Evolutionary conservation across 73 alveolate genomes (phyloP).

Genomic region (Uronychia binucleata): DNA sequence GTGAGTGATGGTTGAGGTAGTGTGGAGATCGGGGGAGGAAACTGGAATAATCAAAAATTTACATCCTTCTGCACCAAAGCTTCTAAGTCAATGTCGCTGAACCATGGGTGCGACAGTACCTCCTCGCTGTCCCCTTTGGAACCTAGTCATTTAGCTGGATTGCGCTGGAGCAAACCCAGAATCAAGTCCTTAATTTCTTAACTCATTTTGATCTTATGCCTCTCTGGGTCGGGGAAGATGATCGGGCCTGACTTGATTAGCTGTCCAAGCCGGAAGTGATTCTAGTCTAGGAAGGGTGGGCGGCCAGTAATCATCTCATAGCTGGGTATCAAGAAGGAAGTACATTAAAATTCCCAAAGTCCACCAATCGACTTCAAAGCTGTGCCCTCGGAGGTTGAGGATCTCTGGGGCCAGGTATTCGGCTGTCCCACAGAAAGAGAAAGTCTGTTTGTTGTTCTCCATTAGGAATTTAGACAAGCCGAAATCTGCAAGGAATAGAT

Average conservation of each 20-base stretch:
- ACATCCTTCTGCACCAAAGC: conserved; percentile 48
- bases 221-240: conserved; percentile 62
- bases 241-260: conserved; percentile 53
- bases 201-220: conserved; percentile 56
- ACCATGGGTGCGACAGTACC: conserved; percentile 79
- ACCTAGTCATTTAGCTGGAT: conserved; percentile 85
- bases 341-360: conserved; percentile 65
- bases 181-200: conserved; percentile 70
- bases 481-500: conserved; percentile 81
- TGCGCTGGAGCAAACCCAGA: conserved; percentile 63
- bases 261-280: conserved; percentile 53
- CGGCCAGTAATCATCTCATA: conserved; percentile 74
- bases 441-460: conserved; percentile 38
- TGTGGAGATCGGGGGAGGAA: too few species aligned
- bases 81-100: conserved; percentile 80
- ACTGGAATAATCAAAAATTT: too few species aligned
- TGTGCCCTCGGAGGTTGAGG: conserved; percentile 66
- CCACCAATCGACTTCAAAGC: conserved; percentile 80
- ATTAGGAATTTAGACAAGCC: conserved; percentile 65
- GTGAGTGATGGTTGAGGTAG: too few species aligned
- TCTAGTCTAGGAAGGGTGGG: conserved; percentile 75
- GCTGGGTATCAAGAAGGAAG: conserved; percentile 41
- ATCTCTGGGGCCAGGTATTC: conserved; percentile 83
- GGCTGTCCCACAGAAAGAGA: conserved; percentile 83
- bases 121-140: conserved; percentile 59